Evolutionary conservation across 2,329 filamentous ascomycete genomes (phyloP), one percentile per base, ranked within the genome.

Genomic region (Podosphaera fusca): DNA sequence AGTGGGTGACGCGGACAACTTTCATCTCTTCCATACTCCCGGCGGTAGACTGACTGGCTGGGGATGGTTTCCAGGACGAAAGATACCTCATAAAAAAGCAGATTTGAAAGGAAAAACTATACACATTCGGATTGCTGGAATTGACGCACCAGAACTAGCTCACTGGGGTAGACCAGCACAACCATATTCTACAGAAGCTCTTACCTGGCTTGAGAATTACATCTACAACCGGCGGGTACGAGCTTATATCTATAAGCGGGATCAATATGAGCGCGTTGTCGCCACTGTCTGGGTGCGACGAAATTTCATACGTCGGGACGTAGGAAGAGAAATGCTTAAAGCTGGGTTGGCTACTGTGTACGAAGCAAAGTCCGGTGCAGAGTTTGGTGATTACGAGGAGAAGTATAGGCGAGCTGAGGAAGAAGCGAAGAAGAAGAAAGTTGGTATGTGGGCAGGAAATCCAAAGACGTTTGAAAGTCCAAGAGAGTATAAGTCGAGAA

Each of bases 1-100:
- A 63, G 92, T 98, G 31, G 92, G 94, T 47, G 92, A 98, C 74
- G 94, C 88, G 3, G 92, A 98, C 70, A 90, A 90, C 67, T 95
- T 98, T 69, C 84, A 92, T 63, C 69, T 98, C 53, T 98, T 84
- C 68, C 92, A 98, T 69, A 96, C 88, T 0, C 92, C 92, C 0
- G 90, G 90, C n/a, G 92, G 92, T 9, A 77, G 81, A 62, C 69
- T 89, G 55, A 77, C 84, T 9, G 92, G 92, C 56, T 98, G 92
- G 92, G 88, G 85, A n/a, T 94, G 87, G 87, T 66, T 92, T 61
- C 82, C 78, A 4, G 74, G 78, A 68, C 75, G 87, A 65, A 81
- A 71, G 58, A 76, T 95, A 5, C 89, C 88, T 0, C 75, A 72
- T 10, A 79, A 76, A 58, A 83, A 77, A 66, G 78, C 82, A 58